phyloP scores from a whole-genome alignment of 1,284 basidiomycete species.

The Sanghuangporus sanghuang region DNA sequence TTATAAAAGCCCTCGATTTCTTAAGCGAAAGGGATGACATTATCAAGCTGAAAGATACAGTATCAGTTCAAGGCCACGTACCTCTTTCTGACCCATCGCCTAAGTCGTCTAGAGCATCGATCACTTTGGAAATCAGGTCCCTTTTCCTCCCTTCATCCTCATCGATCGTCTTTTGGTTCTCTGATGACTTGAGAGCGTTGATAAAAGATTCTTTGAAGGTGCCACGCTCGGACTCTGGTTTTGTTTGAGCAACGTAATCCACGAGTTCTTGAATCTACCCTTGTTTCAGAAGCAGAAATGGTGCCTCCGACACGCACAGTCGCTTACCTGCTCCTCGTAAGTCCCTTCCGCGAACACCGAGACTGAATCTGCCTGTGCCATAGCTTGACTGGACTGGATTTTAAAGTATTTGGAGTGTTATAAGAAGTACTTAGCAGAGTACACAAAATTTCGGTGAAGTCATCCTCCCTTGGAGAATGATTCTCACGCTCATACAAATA shows the following conservation, averaged over 20 bases:
- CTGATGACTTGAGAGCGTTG: conserved; percentile 49
- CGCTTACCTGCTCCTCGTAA: conserved; percentile 75
- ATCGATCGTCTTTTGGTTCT: conserved; percentile 47
- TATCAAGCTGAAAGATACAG: background rate
- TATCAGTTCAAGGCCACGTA: conserved; percentile 27
- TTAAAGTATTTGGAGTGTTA: background rate
- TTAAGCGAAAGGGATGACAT: conserved; percentile 26
- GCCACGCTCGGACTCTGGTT: conserved; percentile 63
- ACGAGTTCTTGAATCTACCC: conserved; percentile 73
- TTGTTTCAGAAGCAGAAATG: background rate
- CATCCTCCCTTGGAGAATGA: background rate
- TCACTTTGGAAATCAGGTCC: conserved; percentile 51
- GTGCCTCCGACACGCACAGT: background rate
- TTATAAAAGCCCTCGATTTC: conserved; percentile 88
- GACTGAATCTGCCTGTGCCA: conserved; percentile 56
- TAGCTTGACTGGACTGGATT: background rate
- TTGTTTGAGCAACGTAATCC: conserved; percentile 66
- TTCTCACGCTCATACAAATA: background rate
- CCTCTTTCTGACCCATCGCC: conserved; percentile 76
- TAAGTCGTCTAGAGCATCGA: conserved; percentile 57
- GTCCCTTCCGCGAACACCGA: conserved; percentile 86
- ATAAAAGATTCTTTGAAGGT: conserved; percentile 64
- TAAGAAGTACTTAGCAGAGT: background rate
- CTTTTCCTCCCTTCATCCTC: conserved; percentile 48
- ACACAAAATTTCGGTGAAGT: background rate